Evolutionary conservation across 495 filamentous ascomycete genomes (phyloP).

Genomic region (Patellaria atrata): DNA sequence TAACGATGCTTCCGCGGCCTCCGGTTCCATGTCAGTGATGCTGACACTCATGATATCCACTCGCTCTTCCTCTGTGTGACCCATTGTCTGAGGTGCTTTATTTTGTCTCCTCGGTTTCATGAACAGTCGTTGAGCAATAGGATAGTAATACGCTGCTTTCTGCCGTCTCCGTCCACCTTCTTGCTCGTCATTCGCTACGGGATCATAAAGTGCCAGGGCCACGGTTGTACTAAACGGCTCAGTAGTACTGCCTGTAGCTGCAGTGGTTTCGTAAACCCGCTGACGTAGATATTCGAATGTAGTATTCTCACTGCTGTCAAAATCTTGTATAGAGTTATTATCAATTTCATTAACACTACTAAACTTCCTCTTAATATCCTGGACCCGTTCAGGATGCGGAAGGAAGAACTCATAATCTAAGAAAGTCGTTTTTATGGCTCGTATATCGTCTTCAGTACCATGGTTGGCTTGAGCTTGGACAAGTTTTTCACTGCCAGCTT

Average conservation of each 20-base stretch:
- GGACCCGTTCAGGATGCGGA: conserved; percentile 38
- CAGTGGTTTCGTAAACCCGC: conserved; percentile 70
- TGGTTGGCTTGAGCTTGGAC: conserved; percentile 32
- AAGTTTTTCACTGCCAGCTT: too few species aligned
- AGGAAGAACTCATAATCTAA: conserved; percentile 78
- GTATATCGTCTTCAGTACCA: too few species aligned
- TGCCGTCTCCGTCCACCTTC: conserved; percentile 30
- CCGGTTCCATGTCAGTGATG: too few species aligned
- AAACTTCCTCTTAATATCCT: conserved; percentile 59
- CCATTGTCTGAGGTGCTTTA: too few species aligned
- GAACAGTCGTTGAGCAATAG: conserved; percentile 55
- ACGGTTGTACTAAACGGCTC: conserved; percentile 39
- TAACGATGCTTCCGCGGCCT: too few species aligned
- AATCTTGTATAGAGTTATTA: conserved; percentile 50
- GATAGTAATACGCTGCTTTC: conserved; percentile 81
- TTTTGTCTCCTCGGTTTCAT: conserved; percentile 44
- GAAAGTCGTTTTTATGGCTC: too few species aligned
- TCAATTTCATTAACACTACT: conserved; percentile 53
- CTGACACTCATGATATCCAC: too few species aligned
- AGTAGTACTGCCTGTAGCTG: conserved; percentile 44
- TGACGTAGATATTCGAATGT: conserved; percentile 64
- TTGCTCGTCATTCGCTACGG: conserved; percentile 41
- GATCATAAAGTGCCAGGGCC: conserved; percentile 48
- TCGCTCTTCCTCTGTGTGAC: too few species aligned
- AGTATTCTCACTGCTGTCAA: conserved; percentile 43